phyloP scores from a whole-genome alignment of 352 stramenopile species.

The Aphanomyces astaci region DNA sequence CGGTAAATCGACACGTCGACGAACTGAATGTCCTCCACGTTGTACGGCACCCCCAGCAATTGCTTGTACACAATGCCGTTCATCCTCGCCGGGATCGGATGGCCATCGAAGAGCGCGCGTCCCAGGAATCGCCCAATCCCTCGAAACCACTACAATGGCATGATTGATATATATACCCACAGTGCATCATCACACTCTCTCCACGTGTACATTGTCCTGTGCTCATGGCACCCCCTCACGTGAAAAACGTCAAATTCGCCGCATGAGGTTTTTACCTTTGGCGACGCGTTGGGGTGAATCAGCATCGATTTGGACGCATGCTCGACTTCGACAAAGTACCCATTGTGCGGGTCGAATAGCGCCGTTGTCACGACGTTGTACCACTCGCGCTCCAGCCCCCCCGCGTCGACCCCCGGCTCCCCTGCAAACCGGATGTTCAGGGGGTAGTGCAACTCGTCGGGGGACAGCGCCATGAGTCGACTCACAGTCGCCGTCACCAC shows the following conservation, averaged over 20 bases:
- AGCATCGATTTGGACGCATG: constrained; percentile 8
- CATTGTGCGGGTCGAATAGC: constrained; percentile 70
- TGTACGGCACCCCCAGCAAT: constrained; percentile 66
- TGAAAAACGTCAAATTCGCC: constrained; percentile 30
- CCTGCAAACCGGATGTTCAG: constrained; percentile 79
- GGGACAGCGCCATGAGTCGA: constrained; percentile 62
- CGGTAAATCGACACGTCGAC: constrained; percentile 69
- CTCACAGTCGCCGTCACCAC: constrained; percentile 78
- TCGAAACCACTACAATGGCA: constrained; percentile 33
- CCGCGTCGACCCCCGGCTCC: constrained; percentile 79
- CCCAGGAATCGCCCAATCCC: constrained; percentile 62
- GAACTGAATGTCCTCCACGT: constrained; percentile 70
- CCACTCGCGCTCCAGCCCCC: constrained; percentile 86
- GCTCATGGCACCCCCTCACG: neutral
- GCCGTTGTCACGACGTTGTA: constrained; percentile 78
- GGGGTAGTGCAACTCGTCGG: constrained; percentile 68
- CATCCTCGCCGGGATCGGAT: constrained; percentile 60
- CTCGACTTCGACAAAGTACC: constrained; percentile 41
- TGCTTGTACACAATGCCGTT: constrained; percentile 73
- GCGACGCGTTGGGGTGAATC: neutral
- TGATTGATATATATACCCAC: neutral
- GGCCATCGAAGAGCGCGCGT: constrained; percentile 54
- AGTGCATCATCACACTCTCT: constrained; percentile 22
- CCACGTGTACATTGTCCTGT: no score
- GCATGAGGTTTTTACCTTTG: no score